Evolutionary conservation across 345 rosid species (phyloP).

Genomic region (Punica granatum): DNA sequence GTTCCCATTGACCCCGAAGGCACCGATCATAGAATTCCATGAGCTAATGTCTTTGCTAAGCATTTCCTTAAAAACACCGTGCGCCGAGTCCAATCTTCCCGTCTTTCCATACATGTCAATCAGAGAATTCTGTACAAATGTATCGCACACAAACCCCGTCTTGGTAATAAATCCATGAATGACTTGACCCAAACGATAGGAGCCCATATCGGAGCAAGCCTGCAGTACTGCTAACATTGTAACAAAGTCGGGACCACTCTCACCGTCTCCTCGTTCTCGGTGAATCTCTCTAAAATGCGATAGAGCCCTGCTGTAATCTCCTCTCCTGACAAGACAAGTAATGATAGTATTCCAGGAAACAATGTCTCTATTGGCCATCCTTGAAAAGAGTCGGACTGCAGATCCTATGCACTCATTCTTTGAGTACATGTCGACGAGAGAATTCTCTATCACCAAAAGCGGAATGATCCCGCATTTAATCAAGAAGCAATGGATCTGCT

Average conservation of each 20-base stretch:
- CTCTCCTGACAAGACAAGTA: constrained; percentile 44
- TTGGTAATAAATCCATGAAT: constrained; percentile 27
- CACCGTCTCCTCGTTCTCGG: constrained; percentile 2
- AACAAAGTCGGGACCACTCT: constrained; percentile 21
- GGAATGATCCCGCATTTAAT: constrained; percentile 43
- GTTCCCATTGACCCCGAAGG: constrained; percentile 33
- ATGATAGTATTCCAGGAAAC: constrained; percentile 57
- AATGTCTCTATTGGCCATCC: constrained; percentile 43
- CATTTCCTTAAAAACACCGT: constrained; percentile 45
- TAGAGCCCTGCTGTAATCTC: constrained; percentile 39
- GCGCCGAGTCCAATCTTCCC: constrained; percentile 27
- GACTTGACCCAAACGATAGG: constrained; percentile 16
- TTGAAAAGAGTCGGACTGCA: constrained; percentile 41
- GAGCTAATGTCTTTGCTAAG: constrained; percentile 39
- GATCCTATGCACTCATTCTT: constrained; percentile 40
- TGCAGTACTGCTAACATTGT: constrained; percentile 23
- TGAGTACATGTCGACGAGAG: constrained; percentile 50
- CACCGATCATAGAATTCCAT: constrained; percentile 39
- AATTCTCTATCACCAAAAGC: constrained; percentile 40
- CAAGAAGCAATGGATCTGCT: constrained; percentile 59
- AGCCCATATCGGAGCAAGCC: constrained; percentile 21
- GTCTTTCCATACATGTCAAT: constrained; percentile 42
- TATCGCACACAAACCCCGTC: constrained; percentile 20
- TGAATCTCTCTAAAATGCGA: constrained; percentile 22
- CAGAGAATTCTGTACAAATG: constrained; percentile 30